Percentiles rank a stretch among this genome's conserved stretches.
phyloP scores from a whole-genome alignment of 345 rosid genomes.

The Acer yangbiense region DNA sequence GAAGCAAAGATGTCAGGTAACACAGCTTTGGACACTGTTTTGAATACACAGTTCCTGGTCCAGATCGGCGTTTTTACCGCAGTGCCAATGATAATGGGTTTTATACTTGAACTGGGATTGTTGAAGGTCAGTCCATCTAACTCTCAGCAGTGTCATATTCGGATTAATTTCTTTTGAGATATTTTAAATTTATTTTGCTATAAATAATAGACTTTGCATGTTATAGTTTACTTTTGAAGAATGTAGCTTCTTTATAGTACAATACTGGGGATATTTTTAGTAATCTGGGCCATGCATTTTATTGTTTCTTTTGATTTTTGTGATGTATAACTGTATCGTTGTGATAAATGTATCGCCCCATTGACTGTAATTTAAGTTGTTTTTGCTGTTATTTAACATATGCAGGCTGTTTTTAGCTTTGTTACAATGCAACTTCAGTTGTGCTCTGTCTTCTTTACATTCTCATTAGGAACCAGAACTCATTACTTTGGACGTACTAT shows the following conservation, averaged over 20 bases:
- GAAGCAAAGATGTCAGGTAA: slow-evolving; percentile 64
- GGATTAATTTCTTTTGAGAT: not conserved
- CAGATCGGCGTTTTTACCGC: slow-evolving; percentile 99
- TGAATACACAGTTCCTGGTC: slow-evolving; percentile 95
- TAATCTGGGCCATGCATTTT: not conserved
- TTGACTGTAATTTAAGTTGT: not conserved
- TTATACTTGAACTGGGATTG: slow-evolving; percentile 91
- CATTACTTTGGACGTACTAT: slow-evolving; percentile 99
- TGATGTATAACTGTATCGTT: not conserved
- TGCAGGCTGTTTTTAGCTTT: slow-evolving; percentile 96
- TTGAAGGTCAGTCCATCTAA: slow-evolving; percentile 62
- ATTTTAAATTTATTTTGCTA: not conserved
- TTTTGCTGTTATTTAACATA: not conserved
- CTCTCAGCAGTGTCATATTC: slow-evolving; percentile 5
- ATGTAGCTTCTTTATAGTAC: not conserved
- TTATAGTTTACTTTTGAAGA: not conserved
- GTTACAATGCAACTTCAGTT: slow-evolving; percentile 96
- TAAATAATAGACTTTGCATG: not conserved
- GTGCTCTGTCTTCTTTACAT: slow-evolving; percentile 98
- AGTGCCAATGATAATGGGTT: slow-evolving; percentile 98
- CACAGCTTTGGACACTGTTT: slow-evolving; percentile 85
- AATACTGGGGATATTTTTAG: not conserved
- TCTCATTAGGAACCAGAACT: slow-evolving; percentile 94
- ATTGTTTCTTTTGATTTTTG: not conserved
- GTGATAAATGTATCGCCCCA: not conserved